These are phyloP conservation scores for Huntiella bhutanensis DNA, from an alignment of 2,329 filamentous ascomycete genomes.

Conservation along the genomic window DNA sequence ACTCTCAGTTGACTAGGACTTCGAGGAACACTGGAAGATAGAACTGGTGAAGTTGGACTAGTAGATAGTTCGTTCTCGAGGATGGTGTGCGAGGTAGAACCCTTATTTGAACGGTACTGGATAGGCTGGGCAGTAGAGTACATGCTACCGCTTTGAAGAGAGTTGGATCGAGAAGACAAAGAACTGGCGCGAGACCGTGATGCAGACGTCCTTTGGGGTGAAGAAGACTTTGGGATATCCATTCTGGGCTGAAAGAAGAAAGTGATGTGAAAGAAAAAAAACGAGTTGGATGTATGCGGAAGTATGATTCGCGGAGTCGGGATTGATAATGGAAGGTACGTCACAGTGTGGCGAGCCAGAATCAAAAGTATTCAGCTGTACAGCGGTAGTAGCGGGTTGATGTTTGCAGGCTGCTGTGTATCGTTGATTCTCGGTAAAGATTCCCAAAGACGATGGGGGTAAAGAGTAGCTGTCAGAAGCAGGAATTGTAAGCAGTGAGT, in stretches of 20 bases:
- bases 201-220: not conserved
- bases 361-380: too few relatives aligned
- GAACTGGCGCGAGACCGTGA: not conserved
- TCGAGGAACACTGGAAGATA: conserved; percentile 8
- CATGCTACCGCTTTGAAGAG: not conserved
- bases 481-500: too few relatives aligned
- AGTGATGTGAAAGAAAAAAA: not conserved
- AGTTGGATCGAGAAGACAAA: not conserved
- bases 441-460: too few relatives aligned
- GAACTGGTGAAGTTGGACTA: conserved; percentile 9
- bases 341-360: too few relatives aligned
- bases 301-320: not conserved
- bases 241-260: not conserved
- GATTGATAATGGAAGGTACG: too few relatives aligned
- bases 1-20: conserved; percentile 13
- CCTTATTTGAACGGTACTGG: conserved; percentile 11
- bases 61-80: conserved; percentile 11
- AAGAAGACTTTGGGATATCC: not conserved
- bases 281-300: not conserved
- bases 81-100: conserved; percentile 10
- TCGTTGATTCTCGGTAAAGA: too few relatives aligned
- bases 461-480: too few relatives aligned
- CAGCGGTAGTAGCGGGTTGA: too few relatives aligned
- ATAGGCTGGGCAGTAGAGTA: conserved; percentile 3
- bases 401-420: too few relatives aligned